Conservation (phyloP, 148 eudicot species). For the Hydrangea macrophylla region DNA sequence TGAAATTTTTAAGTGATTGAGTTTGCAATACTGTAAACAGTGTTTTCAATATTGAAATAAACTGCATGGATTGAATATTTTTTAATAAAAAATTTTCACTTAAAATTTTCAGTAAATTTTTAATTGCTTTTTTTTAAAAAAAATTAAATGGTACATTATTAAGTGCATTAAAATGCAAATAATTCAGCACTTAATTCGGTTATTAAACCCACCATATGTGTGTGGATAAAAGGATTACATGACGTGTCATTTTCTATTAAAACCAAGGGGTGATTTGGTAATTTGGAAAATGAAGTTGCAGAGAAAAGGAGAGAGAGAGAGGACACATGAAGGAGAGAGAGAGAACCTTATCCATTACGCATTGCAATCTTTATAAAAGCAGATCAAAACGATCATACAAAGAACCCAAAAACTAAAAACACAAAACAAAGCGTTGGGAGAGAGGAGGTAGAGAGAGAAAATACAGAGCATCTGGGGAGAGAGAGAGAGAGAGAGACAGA, state of each 20-base stretch:
- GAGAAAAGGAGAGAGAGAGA: conserved; percentile 2
- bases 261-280: neutral
- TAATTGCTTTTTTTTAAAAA: neutral
- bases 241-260: neutral
- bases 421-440: neutral
- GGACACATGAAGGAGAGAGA: neutral
- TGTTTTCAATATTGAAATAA: too few relatives aligned
- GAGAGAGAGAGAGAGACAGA: neutral
- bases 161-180: too few relatives aligned
- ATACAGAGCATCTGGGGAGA: neutral
- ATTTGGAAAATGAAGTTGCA: neutral
- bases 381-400: conserved; percentile 7
- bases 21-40: too few relatives aligned
- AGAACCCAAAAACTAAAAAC: neutral
- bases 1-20: too few relatives aligned
- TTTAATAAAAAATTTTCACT: too few relatives aligned
- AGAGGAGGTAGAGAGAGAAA: neutral
- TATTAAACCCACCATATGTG: too few relatives aligned
- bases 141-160: too few relatives aligned
- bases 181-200: too few relatives aligned
- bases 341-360: conserved; percentile 26
- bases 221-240: neutral
- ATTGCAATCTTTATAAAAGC: conserved; percentile 25
- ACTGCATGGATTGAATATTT: too few relatives aligned
- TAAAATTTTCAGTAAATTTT: too few relatives aligned